phyloP scores from a whole-genome alignment of 2,329 filamentous ascomycete genomes.

The Bipolaris victoriae region DNA sequence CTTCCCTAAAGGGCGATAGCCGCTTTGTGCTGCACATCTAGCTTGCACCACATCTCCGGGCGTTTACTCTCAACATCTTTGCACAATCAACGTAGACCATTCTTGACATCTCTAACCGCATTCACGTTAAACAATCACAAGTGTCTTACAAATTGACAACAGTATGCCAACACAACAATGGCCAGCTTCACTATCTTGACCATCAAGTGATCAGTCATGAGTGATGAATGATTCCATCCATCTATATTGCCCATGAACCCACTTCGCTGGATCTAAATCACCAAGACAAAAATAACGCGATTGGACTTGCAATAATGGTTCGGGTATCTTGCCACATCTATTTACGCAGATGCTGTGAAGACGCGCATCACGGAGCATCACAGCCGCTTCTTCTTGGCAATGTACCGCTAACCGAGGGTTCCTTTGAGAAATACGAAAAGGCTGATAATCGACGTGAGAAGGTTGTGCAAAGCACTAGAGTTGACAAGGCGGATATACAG shows the following conservation, averaged over 20 bases:
- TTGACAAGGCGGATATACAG: not conserved
- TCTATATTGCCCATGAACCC: not conserved
- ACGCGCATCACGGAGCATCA: not conserved
- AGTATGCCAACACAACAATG: constrained; percentile 5
- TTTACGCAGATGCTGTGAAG: constrained; percentile 1
- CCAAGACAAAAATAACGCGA: not conserved
- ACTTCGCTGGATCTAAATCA: not conserved
- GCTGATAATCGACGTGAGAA: not conserved
- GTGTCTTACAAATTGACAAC: not conserved
- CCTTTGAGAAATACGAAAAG: not conserved
- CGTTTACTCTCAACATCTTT: not conserved
- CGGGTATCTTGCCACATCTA: not conserved
- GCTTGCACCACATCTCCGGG: not conserved
- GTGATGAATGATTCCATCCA: not conserved
- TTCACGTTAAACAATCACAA: not conserved
- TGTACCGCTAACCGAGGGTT: not conserved
- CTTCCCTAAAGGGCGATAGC: constrained; percentile 13
- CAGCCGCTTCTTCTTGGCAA: not conserved
- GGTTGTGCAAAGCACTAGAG: not conserved
- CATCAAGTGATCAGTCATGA: not conserved
- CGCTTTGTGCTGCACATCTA: not conserved
- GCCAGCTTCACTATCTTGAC: not conserved
- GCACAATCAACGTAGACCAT: not conserved
- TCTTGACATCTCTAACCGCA: not conserved
- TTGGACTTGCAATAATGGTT: not conserved